phyloP scores from a whole-genome alignment of 2,329 filamentous ascomycete species.

The Curvularia eragrostidis region DNA sequence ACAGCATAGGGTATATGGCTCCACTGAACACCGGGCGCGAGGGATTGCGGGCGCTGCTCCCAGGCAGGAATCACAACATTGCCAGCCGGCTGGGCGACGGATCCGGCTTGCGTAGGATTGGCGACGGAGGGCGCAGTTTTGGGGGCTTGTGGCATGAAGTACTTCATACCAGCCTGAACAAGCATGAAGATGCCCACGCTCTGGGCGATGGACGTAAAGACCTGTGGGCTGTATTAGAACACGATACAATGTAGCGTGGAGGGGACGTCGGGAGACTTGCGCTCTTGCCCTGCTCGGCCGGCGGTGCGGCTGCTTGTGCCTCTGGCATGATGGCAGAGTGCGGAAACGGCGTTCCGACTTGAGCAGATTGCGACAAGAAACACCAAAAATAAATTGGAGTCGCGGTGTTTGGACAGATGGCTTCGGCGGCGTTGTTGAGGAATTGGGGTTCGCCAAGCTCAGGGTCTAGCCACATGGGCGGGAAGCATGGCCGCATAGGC shows the following conservation, averaged over 20 bases:
- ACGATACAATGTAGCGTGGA: background rate
- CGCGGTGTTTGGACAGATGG: constrained; percentile 17
- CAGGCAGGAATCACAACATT: constrained; percentile 48
- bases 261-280: constrained; percentile 26
- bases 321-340: constrained; percentile 40
- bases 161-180: constrained; percentile 63
- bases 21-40: constrained; percentile 64
- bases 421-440: constrained; percentile 7
- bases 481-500: constrained; percentile 15
- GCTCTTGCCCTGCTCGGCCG: constrained; percentile 30
- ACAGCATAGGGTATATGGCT: constrained; percentile 72
- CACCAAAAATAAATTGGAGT: constrained; percentile 3
- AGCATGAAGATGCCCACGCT: constrained; percentile 66
- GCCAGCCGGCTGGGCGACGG: constrained; percentile 22
- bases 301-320: constrained; percentile 28
- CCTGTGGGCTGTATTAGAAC: constrained; percentile 35
- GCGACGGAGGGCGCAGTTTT: constrained; percentile 18
- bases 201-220: constrained; percentile 56
- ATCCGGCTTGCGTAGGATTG: constrained; percentile 29
- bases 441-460: constrained; percentile 15
- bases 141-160: constrained; percentile 56
- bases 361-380: constrained; percentile 12
- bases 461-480: constrained; percentile 28
- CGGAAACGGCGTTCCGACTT: constrained; percentile 17
- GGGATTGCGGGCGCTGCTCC: constrained; percentile 45